Conservation (phyloP, 2,329 filamentous ascomycete species). For the Aspergillus japonicus region DNA sequence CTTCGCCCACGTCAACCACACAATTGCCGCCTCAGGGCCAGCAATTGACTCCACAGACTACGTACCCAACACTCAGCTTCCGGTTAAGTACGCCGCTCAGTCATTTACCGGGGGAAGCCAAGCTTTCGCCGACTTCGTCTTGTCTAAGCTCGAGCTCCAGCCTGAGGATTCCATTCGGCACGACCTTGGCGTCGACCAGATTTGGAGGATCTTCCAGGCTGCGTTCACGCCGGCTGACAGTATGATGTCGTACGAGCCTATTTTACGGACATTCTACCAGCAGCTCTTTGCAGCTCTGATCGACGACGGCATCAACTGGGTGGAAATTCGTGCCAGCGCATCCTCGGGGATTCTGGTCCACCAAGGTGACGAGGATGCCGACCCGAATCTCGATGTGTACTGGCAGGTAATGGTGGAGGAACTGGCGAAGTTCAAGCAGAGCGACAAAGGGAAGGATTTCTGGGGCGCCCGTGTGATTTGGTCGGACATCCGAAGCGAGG, state of each 20-base stretch:
- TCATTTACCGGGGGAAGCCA: constrained; percentile 69
- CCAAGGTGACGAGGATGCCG: constrained; percentile 62
- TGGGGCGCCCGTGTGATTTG: constrained; percentile 82
- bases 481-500: constrained; percentile 63
- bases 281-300: constrained; percentile 67
- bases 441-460: constrained; percentile 68
- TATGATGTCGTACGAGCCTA: constrained; percentile 81
- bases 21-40: constrained; percentile 40
- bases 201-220: constrained; percentile 77
- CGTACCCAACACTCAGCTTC: constrained; percentile 55
- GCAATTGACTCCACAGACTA: constrained; percentile 68
- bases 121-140: constrained; percentile 74
- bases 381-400: constrained; percentile 67
- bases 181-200: constrained; percentile 76
- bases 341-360: constrained; percentile 65
- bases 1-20: constrained; percentile 59
- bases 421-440: constrained; percentile 68
- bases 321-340: constrained; percentile 76
- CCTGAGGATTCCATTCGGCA: constrained; percentile 71
- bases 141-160: constrained; percentile 67
- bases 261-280: constrained; percentile 72
- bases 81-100: constrained; percentile 61
- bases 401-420: constrained; percentile 68
- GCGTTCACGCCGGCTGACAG: constrained; percentile 71
- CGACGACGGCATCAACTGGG: constrained; percentile 77